Evolutionary conservation across 306 rosid species (phyloP).

Genomic region (Lathyrus tuberosus): DNA sequence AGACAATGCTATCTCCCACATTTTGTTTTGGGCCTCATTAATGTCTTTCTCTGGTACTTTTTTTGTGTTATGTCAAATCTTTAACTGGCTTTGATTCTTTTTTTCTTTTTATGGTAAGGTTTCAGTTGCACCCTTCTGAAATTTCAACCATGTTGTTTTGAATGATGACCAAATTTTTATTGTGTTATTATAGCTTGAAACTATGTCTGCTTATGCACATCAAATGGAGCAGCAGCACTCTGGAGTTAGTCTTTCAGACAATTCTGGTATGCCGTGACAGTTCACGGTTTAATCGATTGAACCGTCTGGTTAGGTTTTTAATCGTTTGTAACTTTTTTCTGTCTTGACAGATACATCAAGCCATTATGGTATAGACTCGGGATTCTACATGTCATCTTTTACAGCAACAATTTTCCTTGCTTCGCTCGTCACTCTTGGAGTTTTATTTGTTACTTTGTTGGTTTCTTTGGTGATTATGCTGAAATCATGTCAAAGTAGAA

Average conservation of each 20-base stretch:
- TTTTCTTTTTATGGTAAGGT: slow-evolving; percentile 5
- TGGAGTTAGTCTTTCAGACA: slow-evolving; percentile 50
- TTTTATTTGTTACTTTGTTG: slow-evolving; percentile 62
- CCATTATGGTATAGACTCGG: slow-evolving; percentile 62
- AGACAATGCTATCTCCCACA: slow-evolving; percentile 20
- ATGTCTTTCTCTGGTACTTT: slow-evolving; percentile 49
- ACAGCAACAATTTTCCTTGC: slow-evolving; percentile 65
- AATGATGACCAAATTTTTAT: too few relatives aligned
- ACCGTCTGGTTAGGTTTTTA: background rate
- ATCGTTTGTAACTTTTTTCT: slow-evolving; percentile 13
- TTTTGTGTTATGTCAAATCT: background rate
- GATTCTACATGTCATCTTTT: slow-evolving; percentile 78
- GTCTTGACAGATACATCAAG: slow-evolving; percentile 63
- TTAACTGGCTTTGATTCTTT: background rate
- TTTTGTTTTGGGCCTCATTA: slow-evolving; percentile 3
- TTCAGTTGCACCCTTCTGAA: background rate
- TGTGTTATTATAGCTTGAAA: too few relatives aligned
- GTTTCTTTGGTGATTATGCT: slow-evolving; percentile 70
- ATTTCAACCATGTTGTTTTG: too few relatives aligned
- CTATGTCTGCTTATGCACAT: slow-evolving; percentile 62
- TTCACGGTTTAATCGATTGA: background rate
- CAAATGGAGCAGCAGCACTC: slow-evolving; percentile 71
- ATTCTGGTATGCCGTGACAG: slow-evolving; percentile 55
- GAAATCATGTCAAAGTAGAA: slow-evolving; percentile 75
- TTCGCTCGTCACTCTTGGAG: slow-evolving; percentile 60